Percentiles rank a stretch among this genome's conserved stretches.
Evolutionary conservation across 257 asterid species (phyloP).

Genomic region (Solanum tarapatanum): DNA sequence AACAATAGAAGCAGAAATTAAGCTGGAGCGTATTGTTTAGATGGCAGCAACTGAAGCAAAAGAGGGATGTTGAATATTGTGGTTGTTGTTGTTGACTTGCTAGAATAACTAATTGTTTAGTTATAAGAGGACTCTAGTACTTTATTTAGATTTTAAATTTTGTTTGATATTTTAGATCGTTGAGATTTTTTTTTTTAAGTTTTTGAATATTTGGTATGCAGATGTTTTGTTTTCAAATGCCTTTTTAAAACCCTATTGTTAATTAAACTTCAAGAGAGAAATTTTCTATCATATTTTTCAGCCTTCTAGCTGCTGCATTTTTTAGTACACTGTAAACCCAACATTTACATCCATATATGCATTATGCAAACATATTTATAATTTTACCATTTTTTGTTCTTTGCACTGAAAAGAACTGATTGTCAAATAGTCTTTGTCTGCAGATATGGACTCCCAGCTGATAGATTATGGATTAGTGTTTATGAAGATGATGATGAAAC

Average conservation of each 20-base stretch:
- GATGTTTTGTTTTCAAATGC: not conserved
- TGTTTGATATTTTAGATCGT: not conserved
- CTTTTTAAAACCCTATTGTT: not conserved
- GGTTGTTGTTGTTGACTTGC: not conserved
- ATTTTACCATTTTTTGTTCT: not conserved
- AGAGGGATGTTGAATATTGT: not conserved
- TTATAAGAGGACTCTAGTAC: not conserved
- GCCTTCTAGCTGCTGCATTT: not conserved
- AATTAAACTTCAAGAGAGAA: not conserved
- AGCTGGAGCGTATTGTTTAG: not conserved
- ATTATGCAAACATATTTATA: not conserved
- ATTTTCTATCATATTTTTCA: not conserved
- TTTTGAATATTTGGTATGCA: not conserved
- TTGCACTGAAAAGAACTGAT: not conserved
- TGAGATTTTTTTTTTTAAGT: not conserved
- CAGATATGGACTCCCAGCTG: conserved; percentile 69
- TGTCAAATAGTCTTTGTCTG: not conserved
- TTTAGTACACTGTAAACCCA: not conserved
- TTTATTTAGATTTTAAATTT: not conserved
- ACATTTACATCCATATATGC: not conserved
- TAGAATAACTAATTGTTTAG: not conserved
- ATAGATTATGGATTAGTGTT: conserved; percentile 77
- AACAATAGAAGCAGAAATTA: not conserved
- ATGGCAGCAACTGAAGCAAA: not conserved
- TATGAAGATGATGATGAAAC: conserved; percentile 80